Base-by-base conservation (phyloP, 805 yeast genomes). In the Hyphopichia homilentoma region DNA sequence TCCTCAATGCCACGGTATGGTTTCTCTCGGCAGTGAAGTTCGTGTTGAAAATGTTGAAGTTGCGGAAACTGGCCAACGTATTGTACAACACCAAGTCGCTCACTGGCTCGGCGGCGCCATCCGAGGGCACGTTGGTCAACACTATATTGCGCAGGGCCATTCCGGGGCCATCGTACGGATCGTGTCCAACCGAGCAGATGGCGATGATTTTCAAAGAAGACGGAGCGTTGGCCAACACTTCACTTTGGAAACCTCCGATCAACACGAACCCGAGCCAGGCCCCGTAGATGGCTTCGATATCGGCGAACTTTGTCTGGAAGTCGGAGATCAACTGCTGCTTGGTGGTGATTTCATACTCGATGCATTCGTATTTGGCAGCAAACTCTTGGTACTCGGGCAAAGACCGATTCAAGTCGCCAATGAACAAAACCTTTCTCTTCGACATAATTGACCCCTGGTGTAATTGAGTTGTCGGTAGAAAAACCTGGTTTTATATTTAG, bases 21-120 rank as follows among this genome's bases (percentile, higher is more conserved):
- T 65, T 61, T 25, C 39, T 30, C 7, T 56, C 48, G 27, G 40
- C 40, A 7, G 68, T 59, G 24, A 78, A 55, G 8, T 58, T 48
- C 2, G 51, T 47, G 36, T 73, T 75, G 50, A 75, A 73, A 28
- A 68, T 54, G 1, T 68, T 53, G 37, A 76, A 75, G 52, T 70
- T 68, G 41, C 93, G 67, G 60, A 80, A 81, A 15, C 77, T 70
- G 23, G 77, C 68, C 36, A 84, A 51, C 0, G 83, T 61, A 42
- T 79, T 66, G 47, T 61, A 70, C 27, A 82, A 57, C 3, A 81
- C 90, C 36, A 79, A 59, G 41, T 84, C 94, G 3, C 89, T 84
- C 17, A 84, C 94, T 11, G 83, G 81, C 25, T 67, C 75, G 1
- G 84, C 75, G 0, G 82, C 77, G 59, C 51, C 84, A 73, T 34